Conservation (phyloP, 2,329 filamentous ascomycete genomes). For the Aspergillus tubingensis region DNA sequence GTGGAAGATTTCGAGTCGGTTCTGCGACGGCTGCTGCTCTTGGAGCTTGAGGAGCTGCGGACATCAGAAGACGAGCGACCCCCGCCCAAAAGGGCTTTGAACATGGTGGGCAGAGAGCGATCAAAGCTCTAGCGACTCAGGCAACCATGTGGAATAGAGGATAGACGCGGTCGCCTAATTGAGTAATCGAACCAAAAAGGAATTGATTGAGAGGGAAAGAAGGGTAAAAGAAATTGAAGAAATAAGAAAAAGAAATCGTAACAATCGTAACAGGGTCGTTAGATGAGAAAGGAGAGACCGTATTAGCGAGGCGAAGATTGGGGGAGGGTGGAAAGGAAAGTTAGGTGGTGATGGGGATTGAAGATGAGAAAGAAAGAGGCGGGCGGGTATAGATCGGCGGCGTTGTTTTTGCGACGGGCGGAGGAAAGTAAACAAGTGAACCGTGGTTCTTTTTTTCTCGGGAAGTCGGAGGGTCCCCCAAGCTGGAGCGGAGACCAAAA, state of each 20-base stretch:
- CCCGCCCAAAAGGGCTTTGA: slow-evolving; percentile 43
- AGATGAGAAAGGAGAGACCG: slow-evolving; percentile 9
- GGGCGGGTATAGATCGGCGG: slow-evolving; percentile 19
- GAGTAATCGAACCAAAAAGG: background rate
- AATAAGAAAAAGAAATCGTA: background rate
- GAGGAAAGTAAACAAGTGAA: slow-evolving; percentile 36
- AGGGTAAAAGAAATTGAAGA: background rate
- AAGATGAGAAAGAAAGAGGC: slow-evolving; percentile 4
- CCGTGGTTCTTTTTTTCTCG: slow-evolving; percentile 32
- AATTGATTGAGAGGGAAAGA: background rate
- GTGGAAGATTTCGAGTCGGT: slow-evolving; percentile 35
- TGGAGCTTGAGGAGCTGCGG: slow-evolving; percentile 37
- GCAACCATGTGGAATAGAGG: slow-evolving; percentile 31
- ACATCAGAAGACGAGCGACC: slow-evolving; percentile 37
- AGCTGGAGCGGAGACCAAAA: slow-evolving; percentile 7
- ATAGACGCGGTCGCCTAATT: background rate
- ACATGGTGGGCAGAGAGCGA: slow-evolving; percentile 39
- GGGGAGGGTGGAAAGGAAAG: background rate
- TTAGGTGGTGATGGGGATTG: background rate
- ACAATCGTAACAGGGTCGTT: background rate
- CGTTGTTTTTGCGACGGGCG: slow-evolving; percentile 27
- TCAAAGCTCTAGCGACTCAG: slow-evolving; percentile 25
- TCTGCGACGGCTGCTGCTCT: slow-evolving; percentile 34
- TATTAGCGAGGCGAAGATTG: slow-evolving; percentile 5
- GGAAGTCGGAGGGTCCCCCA: slow-evolving; percentile 19